Evolutionary conservation across 441 rosid species (phyloP), one percentile per base, ranked within the genome.

Genomic region (Jatropha podagrica): DNA sequence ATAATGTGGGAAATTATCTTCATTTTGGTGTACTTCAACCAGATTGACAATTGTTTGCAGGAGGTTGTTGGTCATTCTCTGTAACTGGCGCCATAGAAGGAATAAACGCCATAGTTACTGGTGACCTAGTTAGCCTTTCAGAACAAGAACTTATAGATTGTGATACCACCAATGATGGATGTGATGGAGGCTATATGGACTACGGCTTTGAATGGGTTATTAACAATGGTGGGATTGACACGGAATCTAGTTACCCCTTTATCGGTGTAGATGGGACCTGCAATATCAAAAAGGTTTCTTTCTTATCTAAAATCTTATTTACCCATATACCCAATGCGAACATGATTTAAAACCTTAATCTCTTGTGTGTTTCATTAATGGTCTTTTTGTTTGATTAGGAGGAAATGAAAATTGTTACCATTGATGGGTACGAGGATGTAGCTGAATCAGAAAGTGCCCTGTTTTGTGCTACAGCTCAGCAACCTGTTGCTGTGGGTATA

Each of bases 31-130:
- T 41, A 7, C 17, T 64, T 44, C 48, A 44, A 7, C 10, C 6
- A 15, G 37, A 15, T 70, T 41, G 11, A 32, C 63, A 38, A 26
- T 27, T 74, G 8, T 64, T 66, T 4, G 38, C 84, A 90, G 93
- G 95, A 77, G 89, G 95, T 74, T 91, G 95, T 68, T 91, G 95
- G 95, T 72, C 95, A 49, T 91, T 91, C 76, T 89, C 95, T 15
- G 26, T 88, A 12, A 89, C 95, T 7, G 93, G 95, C 54, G 88
- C 90, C 67, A 88, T 89, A 4, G 95, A 91, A 84, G 89, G 88
- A 58, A 84, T 91, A 65, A 89, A 88, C 69, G 90, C 91, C 51
- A 76, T 91, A 44, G 87, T 74, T 51, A 86, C 81, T 0, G 88
- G 88, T 61, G 81, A 86, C 79, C 88, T 91, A 0, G 14, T 86